Base-by-base conservation (phyloP, 495 filamentous ascomycete species). In the Oidiodendron maius region DNA sequence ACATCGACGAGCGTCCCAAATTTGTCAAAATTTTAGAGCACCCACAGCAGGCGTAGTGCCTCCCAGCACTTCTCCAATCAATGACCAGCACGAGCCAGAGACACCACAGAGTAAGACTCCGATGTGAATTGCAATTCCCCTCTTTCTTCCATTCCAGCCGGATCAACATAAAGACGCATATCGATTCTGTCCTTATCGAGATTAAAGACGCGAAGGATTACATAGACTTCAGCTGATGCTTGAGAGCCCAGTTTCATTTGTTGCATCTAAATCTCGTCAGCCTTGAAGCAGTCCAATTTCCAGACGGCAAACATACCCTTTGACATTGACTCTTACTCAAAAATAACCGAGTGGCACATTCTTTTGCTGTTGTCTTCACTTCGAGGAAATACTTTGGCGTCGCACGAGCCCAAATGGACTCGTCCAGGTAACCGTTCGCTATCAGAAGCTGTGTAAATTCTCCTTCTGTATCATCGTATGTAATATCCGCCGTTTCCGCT, bases 351-450 rank as follows among this genome's bases (percentile, higher is more conserved):
- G 57, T 67, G 4, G 51, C 54, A 22, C 61, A 68, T 11, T 56
- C 37, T 20, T 50, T 52, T 6, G 66, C 67, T 0, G 70, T 74
- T 11, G 71, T 51, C 56, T 74, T 76, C 38, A 76, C 71, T 48
- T 74, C 71, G 38, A 75, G 63, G 41, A 52, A 71, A 49, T 68
- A 75, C 15, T 56, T 52, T 10, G 66, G 70, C 12, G 35, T 52
- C 2, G 9, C 44, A 16, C 45, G 40, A 3, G 3, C 2, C 67
- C 69, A 71, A 3, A 15, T 43, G 1, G 45, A 26, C 0, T 11
- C 2, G 25, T 43, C 23, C 11, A 74, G 52, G 37, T 71, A 66
- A 0, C 55, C 63, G 11, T 61, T 58, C 13, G 61, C 53, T 10
- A 70, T 57, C 8, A 72, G 53, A 10, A 62, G 17, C n/a, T 53